Base-by-base conservation (phyloP, 2,329 filamentous ascomycete species). In the Aspergillus ustus region DNA sequence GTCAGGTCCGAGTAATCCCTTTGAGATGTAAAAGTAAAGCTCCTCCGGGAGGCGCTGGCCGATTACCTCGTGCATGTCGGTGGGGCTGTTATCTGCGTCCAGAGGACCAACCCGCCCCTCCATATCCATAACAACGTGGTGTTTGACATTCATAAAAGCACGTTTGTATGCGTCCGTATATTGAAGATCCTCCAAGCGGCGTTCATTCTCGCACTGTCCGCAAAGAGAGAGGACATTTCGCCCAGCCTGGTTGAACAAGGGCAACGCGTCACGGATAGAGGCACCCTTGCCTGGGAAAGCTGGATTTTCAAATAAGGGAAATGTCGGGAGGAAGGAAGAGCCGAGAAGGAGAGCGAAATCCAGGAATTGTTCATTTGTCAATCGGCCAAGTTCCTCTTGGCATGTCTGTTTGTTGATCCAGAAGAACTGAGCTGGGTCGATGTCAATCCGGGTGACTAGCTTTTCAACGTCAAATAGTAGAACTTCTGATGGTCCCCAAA, bases 21-120 rank as follows among this genome's bases (percentile, higher is more conserved):
- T 89, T 61, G 92, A 93, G 53, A 97, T 83, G 75, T 98, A 98
- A 76, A 92, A 91, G 74, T 94, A 93, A 19, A 98, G 83, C 77
- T 99, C 95, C 45, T 93, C 88, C 0, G 95, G 93, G 5, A 99
- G 83, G 62, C 93, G 90, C 62, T 96, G 87, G n/a, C 93, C 93
- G 64, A 97, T 87, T 73, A 97, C 93, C 71, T 94, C 89, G 73
- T 96, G 91, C 67, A 95, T 89, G 73, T 98, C 93, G 50, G 85
- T 85, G 2, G 95, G 93, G 20, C 93, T 85, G 58, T 87, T 84
- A 7, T 91, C 89, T 58, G 83, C 85, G 69, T 93, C 89, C 69
- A 92, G 84, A 17, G 93, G 90, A 62, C 87, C 85, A 53, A 97
- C 85, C 70, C 90, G 88, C 45, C 95, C 95, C n/a, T 86, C 87